Base-by-base conservation (phyloP, 768 basidiomycete genomes). In the Boletales sp. region DNA sequence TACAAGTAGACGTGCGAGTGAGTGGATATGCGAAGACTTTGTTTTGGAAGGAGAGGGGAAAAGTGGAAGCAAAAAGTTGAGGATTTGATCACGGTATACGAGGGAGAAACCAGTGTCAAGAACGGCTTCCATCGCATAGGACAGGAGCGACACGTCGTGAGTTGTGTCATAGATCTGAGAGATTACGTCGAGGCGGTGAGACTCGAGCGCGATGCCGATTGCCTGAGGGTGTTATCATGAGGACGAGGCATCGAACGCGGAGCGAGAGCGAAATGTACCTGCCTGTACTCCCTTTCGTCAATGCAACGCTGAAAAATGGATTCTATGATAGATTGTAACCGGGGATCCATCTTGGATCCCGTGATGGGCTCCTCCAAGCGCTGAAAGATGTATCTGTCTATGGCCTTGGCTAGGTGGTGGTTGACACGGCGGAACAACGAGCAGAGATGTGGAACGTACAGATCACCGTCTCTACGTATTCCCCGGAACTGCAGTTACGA, bases 381-480 rank as follows among this genome's bases (percentile, higher is more conserved):
- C 30, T 80, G 72, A 46, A 81, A 72, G 56, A 97, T 90, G 62
- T 96, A 98, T 49, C 85, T 80, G 78, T 99, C 96, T 60, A 99
- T 93, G 46, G 94, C 94, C 65, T 91, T 94, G 60, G 96, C 95
- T 96, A 38, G 37, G 50, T 19, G 34, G 42, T 11, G 44, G 48
- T 44, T 48, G 47, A 19, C 19, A 21, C 31, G 28, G 30, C 17
- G 15, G 38, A n/a, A 18, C 21, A 50, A 46, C 44, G 33, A 21
- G 28, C 11, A 17, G 15, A 25, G 50, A 48, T 8, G 40, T 9
- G 48, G 28, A 10, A 84, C 93, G 65, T 63, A 96, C 94, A 92
- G 44, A 95, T 82, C 57, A 97, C 84, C 10, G 95, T 98, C 71
- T 97, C 94, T 10, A 92, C 81, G 68, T 90, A 99, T 72, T 97